Evolutionary conservation across 1,284 basidiomycete species (phyloP).

Genomic region (Puccinia novopanici): DNA sequence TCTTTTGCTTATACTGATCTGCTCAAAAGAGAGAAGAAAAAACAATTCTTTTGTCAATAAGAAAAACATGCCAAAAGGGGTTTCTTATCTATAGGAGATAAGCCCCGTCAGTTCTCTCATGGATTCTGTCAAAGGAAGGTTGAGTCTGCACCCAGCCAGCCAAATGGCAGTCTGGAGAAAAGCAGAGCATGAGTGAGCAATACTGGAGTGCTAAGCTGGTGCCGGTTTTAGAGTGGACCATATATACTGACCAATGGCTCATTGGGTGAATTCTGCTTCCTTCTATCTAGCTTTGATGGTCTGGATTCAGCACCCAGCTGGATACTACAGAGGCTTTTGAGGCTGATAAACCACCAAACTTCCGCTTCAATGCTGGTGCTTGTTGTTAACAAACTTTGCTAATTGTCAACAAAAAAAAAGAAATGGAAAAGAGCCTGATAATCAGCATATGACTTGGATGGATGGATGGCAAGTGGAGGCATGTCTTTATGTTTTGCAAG

Average conservation of each 20-base stretch:
- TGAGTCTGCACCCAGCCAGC: constrained; percentile 56
- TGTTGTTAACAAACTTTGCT: constrained; percentile 57
- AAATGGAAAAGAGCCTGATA: not conserved
- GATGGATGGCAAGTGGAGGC: too few relatives aligned
- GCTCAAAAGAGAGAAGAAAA: too few relatives aligned
- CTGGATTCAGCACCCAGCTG: constrained; percentile 55
- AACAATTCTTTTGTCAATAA: too few relatives aligned
- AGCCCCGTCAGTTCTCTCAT: too few relatives aligned
- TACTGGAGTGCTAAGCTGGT: not conserved
- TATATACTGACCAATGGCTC: not conserved
- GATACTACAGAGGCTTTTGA: constrained; percentile 56
- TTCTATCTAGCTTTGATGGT: constrained; percentile 53
- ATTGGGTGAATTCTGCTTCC: constrained; percentile 56
- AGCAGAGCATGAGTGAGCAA: not conserved
- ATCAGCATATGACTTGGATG: not conserved
- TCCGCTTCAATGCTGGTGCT: constrained; percentile 56
- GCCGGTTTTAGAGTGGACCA: not conserved
- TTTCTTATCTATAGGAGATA: too few relatives aligned
- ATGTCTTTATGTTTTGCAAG: too few relatives aligned
- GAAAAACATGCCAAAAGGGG: not conserved
- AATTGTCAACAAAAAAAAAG: constrained; percentile 40
- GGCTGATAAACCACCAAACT: constrained; percentile 53
- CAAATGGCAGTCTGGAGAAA: constrained; percentile 52
- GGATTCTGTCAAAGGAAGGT: constrained; percentile 55
- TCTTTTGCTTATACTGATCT: too few relatives aligned